These are phyloP conservation scores for Clarireedia sp. DNA, from an alignment of 2,329 filamentous ascomycete species.

Conservation along the genomic window DNA sequence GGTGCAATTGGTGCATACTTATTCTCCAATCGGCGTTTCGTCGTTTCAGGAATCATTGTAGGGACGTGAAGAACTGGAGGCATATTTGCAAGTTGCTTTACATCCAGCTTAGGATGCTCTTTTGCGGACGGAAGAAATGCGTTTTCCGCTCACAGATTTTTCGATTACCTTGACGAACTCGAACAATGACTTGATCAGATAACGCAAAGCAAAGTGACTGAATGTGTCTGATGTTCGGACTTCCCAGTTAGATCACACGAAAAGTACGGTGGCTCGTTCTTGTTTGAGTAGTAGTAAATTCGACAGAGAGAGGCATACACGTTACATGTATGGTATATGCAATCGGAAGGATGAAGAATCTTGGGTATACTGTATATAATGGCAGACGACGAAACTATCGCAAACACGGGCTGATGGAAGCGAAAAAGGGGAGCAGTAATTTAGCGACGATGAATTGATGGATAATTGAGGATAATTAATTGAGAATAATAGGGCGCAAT, in stretches of 20 bases:
- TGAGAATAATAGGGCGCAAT: background rate
- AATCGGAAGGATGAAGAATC: too few species aligned
- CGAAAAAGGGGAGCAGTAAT: background rate
- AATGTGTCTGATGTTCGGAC: too few species aligned
- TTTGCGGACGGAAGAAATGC: background rate
- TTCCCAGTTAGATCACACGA: too few species aligned
- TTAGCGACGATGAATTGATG: conserved; percentile 3
- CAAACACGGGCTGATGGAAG: background rate
- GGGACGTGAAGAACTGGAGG: conserved; percentile 10
- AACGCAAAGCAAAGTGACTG: too few species aligned
- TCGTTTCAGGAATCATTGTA: conserved; percentile 14
- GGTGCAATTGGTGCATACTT: conserved; percentile 15
- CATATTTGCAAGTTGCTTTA: conserved; percentile 6
- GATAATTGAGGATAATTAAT: conserved; percentile 19
- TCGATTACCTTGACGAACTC: too few species aligned
- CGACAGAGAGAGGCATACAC: too few species aligned
- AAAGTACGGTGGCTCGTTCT: too few species aligned
- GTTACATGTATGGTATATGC: too few species aligned
- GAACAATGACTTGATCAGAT: too few species aligned
- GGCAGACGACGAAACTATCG: background rate
- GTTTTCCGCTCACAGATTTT: background rate
- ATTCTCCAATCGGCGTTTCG: conserved; percentile 17
- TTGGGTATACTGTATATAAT: background rate
- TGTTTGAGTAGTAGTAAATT: too few species aligned
- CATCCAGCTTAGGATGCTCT: too few species aligned